Percentiles rank a stretch among this genome's conserved stretches.
phyloP scores from a whole-genome alignment of 805 yeast genomes.

The Kregervanrija pseudodelftensis region DNA sequence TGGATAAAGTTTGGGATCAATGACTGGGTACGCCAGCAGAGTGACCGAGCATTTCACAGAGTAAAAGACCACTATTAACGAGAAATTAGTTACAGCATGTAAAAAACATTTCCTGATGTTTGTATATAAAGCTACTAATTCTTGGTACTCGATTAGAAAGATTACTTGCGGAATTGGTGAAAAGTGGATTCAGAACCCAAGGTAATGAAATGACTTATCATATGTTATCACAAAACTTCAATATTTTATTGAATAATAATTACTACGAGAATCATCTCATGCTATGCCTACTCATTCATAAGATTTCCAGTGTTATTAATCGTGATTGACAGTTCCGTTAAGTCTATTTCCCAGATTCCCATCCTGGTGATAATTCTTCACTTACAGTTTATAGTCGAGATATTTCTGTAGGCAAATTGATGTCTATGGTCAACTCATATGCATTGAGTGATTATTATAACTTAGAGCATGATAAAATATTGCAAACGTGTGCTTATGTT shows the following conservation, averaged over 20 bases:
- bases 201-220: slow-evolving; percentile 64
- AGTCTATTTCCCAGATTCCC: slow-evolving; percentile 45
- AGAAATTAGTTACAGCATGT: slow-evolving; percentile 30
- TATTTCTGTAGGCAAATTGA: slow-evolving; percentile 40
- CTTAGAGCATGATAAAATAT: slow-evolving; percentile 13
- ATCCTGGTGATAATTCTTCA: slow-evolving; percentile 33
- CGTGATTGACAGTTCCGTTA: slow-evolving; percentile 44
- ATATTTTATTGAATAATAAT: slow-evolving; percentile 44
- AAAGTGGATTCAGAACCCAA: slow-evolving; percentile 51
- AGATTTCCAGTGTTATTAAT: slow-evolving; percentile 36
- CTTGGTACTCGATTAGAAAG: slow-evolving; percentile 67
- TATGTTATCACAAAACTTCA: slow-evolving; percentile 53
- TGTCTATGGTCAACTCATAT: slow-evolving; percentile 56
- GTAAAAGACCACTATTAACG: slow-evolving; percentile 37
- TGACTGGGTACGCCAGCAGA: slow-evolving; percentile 55
- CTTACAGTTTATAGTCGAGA: slow-evolving; percentile 29
- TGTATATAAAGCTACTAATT: slow-evolving; percentile 37
- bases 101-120: slow-evolving; percentile 32
- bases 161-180: slow-evolving; percentile 47
- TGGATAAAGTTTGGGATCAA: slow-evolving; percentile 49
- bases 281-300: slow-evolving; percentile 51
- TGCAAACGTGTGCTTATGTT: slow-evolving; percentile 27
- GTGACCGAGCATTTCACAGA: slow-evolving; percentile 49
- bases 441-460: slow-evolving; percentile 20
- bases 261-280: slow-evolving; percentile 32